Evolutionary conservation across 768 basidiomycete species (phyloP).

Genomic region (Russula brevipes): DNA sequence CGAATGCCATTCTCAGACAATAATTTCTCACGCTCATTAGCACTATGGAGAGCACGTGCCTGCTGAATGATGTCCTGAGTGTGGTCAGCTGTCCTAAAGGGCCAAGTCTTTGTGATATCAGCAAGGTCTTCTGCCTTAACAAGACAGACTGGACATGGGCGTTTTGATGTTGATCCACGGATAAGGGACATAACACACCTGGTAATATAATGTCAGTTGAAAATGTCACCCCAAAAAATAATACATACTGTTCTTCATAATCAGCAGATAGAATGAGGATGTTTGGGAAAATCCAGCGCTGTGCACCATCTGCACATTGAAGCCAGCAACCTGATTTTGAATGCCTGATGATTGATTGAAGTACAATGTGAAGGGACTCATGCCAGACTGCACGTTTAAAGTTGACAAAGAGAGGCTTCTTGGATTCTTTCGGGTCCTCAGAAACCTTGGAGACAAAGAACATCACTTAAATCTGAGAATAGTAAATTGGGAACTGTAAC

Average conservation of each 20-base stretch:
- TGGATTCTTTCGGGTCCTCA: background rate
- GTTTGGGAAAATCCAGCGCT: constrained; percentile 23
- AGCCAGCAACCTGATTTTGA: constrained; percentile 20
- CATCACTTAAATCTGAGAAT: background rate
- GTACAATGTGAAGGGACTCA: constrained; percentile 20
- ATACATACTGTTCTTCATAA: constrained; percentile 27
- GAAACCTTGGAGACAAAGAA: background rate
- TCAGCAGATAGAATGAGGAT: constrained; percentile 29
- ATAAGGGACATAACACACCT: background rate
- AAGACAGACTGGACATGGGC: background rate
- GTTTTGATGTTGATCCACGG: background rate
- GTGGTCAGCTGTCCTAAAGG: background rate
- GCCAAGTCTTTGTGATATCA: background rate
- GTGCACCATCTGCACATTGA: constrained; percentile 11
- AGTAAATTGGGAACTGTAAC: background rate
- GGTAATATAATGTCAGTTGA: background rate
- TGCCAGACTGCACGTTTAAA: constrained; percentile 30
- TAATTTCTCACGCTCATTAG: background rate
- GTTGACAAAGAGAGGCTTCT: constrained; percentile 13
- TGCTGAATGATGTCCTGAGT: background rate
- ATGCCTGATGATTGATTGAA: constrained; percentile 8
- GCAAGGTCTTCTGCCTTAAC: background rate
- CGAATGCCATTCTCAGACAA: background rate
- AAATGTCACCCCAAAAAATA: background rate
- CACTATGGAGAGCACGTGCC: background rate